phyloP scores from a whole-genome alignment of 345 rosid species.

The Rubroshorea leprosula region DNA sequence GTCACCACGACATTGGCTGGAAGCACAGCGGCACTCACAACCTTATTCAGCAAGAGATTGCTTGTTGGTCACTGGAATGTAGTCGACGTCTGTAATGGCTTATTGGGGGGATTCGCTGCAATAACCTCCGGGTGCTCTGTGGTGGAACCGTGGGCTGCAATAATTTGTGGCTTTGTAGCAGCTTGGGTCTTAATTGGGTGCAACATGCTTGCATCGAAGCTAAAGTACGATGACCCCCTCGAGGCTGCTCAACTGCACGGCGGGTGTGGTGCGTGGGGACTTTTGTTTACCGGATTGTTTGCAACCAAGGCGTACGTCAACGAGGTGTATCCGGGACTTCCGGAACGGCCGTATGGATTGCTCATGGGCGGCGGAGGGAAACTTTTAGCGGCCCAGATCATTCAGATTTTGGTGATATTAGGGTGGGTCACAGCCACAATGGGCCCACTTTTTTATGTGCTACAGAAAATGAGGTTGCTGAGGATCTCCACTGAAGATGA shows the following conservation, averaged over 20 bases:
- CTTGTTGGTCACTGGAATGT: constrained; percentile 81
- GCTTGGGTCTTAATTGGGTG: constrained; percentile 55
- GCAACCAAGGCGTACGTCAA: constrained; percentile 41
- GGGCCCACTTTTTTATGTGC: constrained; percentile 58
- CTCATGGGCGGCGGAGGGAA: constrained; percentile 75
- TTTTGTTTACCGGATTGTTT: constrained; percentile 66
- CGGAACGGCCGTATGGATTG: constrained; percentile 44
- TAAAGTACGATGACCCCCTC: constrained; percentile 52
- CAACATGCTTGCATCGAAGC: constrained; percentile 50
- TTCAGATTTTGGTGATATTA: constrained; percentile 42
- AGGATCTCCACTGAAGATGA: constrained; percentile 61
- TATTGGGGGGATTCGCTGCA: constrained; percentile 79
- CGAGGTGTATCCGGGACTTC: constrained; percentile 39
- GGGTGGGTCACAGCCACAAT: constrained; percentile 82
- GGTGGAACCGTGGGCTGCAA: constrained; percentile 83
- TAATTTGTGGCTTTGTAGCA: constrained; percentile 65
- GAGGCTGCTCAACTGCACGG: constrained; percentile 82
- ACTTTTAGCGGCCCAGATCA: constrained; percentile 61
- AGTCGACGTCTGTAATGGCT: constrained; percentile 67
- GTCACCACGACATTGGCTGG: constrained; percentile 79
- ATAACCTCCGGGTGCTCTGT: constrained; percentile 78
- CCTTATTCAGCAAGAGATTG: constrained; percentile 57
- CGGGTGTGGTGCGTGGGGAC: constrained; percentile 80
- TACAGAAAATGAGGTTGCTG: constrained; percentile 43
- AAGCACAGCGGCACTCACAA: constrained; percentile 72